These are phyloP conservation scores for Trichodelitschia bisporula DNA, from an alignment of 495 filamentous ascomycete species.

Conservation along the genomic window DNA sequence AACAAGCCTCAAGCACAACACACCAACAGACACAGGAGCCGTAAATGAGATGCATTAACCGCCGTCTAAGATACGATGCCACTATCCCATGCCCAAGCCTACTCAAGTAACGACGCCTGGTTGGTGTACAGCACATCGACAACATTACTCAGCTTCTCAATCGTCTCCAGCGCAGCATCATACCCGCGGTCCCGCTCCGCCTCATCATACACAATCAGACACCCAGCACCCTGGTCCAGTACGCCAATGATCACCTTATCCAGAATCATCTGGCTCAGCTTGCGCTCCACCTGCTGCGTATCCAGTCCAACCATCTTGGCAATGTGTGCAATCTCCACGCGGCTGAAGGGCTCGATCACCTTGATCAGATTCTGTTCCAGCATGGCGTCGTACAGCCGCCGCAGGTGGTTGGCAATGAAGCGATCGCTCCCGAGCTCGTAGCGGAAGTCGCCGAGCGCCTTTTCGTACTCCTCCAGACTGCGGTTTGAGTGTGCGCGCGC, in stretches of 20 bases:
- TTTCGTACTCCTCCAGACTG: conserved; percentile 87
- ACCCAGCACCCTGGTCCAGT: conserved; percentile 89
- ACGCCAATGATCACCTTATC: conserved; percentile 97
- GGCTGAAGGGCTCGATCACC: conserved; percentile 93
- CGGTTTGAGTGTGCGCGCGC: conserved; percentile 86
- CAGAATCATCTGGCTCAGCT: conserved; percentile 96
- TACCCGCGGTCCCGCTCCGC: conserved; percentile 79
- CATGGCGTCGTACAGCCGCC: conserved; percentile 90
- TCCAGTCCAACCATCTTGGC: conserved; percentile 93
- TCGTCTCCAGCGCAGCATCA: conserved; percentile 79
- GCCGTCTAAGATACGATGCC: too few relatives aligned
- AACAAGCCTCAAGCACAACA: too few relatives aligned
- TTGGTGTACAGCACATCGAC: conserved; percentile 95
- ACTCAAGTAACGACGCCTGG: conserved; percentile 89
- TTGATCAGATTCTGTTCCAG: conserved; percentile 97
- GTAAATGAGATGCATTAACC: too few relatives aligned
- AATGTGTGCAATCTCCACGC: conserved; percentile 89
- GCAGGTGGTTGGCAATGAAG: conserved; percentile 88
- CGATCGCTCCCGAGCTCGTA: conserved; percentile 78
- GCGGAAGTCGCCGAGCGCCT: conserved; percentile 64
- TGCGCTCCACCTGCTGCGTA: conserved; percentile 88
- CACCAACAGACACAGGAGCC: too few relatives aligned
- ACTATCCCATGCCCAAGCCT: too few relatives aligned
- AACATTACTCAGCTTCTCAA: conserved; percentile 91
- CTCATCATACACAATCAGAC: conserved; percentile 92